Base-by-base conservation (phyloP, 306 rosid genomes). In the Senna tora region DNA sequence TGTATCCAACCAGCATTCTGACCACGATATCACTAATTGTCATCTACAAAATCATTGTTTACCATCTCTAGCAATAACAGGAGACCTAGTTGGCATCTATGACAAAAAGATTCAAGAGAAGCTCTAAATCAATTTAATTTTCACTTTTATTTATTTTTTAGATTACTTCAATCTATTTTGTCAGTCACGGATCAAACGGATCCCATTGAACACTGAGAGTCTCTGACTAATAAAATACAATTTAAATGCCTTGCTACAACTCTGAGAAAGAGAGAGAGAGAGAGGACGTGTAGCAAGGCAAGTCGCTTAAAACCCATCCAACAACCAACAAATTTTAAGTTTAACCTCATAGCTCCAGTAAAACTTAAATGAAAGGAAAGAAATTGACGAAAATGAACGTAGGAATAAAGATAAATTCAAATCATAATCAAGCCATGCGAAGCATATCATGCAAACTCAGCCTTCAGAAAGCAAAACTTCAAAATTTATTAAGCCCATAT, bases 1-100 rank as follows among this genome's bases (percentile, higher is more conserved):
- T 9, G 28, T 49, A 62, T 52, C 49, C 56, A 39, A 28, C 6
- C 70, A 67, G 69, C 77, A 10, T n/a, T 25, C 51, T 60, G 33
- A 66, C 19, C 51, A 5, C 12, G 32, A 75, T 22, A 56, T 22
- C 28, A 20, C 69, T 42, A 49, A 36, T 33, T 39, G 36, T 13
- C 33, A 20, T 8, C 19, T 16, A 58, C 52, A 59, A 72, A 72
- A 51, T n/a, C 12, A 32, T 12, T 39, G 22, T 17, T 69, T 53
- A 50, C 10, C 47, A 20, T 50, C 28, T 64, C 42, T 47, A 9
- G 22, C 33, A 1, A 53, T 11, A 16, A 11, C 34, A 20, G 33
- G 16, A 38, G 7, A 20, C 36, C 36, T 41, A 63, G 17, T 11
- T 3, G 11, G 34, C 15, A 63, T 20, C 17, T 41, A 63, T 19